Percentiles rank a stretch among this genome's conserved stretches.
phyloP scores from a whole-genome alignment of 2,329 filamentous ascomycete species.

The Botrytis cinerea region DNA sequence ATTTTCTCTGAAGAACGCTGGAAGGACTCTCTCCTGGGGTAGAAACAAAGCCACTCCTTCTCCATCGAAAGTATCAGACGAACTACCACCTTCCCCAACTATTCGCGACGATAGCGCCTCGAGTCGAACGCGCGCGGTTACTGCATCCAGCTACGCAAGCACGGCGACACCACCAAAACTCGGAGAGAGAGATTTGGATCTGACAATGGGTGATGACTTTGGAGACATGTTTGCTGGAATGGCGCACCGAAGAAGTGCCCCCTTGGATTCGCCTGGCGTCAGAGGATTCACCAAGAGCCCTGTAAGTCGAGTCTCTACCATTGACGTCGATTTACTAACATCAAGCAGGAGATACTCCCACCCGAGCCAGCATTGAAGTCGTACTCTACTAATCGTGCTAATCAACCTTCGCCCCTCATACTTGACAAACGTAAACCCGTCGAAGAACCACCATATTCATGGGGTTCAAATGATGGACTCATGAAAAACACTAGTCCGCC shows the following conservation, averaged over 20 bases:
- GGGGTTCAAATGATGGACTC: constrained; percentile 40
- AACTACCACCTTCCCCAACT: constrained; percentile 31
- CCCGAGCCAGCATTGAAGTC: constrained; percentile 31
- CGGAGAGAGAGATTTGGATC: constrained; percentile 37
- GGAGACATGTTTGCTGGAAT: constrained; percentile 42
- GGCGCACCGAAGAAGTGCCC: constrained; percentile 38
- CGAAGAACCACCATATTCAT: constrained; percentile 39
- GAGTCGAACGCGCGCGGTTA: constrained; percentile 38
- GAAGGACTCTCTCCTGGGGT: constrained; percentile 42
- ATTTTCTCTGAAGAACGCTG: constrained; percentile 41
- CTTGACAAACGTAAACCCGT: constrained; percentile 37
- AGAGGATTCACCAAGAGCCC: constrained; percentile 36
- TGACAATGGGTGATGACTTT: constrained; percentile 42
- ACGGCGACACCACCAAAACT: constrained; percentile 41
- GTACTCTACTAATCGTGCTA: constrained; percentile 29
- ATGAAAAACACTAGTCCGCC: constrained; percentile 36
- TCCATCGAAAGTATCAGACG: constrained; percentile 31
- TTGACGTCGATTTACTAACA: constrained; percentile 23
- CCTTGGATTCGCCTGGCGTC: constrained; percentile 34
- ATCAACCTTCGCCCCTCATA: constrained; percentile 36
- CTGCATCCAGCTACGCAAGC: constrained; percentile 42
- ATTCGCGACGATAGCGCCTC: constrained; percentile 31
- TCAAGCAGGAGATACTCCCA: constrained; percentile 32
- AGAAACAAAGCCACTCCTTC: constrained; percentile 35
- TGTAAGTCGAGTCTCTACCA: constrained; percentile 31